Conservation (phyloP, 306 rosid genomes). For the Adenanthera pavonina region DNA sequence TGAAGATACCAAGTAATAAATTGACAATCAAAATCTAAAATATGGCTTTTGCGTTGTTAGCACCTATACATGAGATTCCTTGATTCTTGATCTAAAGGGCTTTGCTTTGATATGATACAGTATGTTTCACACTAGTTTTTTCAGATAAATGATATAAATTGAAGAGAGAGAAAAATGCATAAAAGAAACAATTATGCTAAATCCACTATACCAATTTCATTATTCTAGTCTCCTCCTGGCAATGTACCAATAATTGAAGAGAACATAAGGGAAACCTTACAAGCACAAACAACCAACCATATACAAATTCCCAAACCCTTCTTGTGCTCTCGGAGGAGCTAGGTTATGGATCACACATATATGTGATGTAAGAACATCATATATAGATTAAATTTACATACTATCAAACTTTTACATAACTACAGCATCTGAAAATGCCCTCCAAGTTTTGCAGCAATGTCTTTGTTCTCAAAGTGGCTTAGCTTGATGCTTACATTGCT, state of each 20-base stretch:
- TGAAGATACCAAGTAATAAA: no score
- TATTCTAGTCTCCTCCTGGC: slow-evolving; percentile 43
- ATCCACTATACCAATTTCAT: slow-evolving; percentile 40
- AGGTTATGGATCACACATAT: slow-evolving; percentile 40
- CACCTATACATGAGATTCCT: not conserved
- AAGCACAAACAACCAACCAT: slow-evolving; percentile 48
- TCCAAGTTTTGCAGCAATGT: slow-evolving; percentile 22
- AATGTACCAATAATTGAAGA: slow-evolving; percentile 28
- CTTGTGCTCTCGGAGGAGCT: slow-evolving; percentile 36
- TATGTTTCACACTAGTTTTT: not conserved
- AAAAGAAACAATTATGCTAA: slow-evolving; percentile 8
- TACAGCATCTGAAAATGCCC: slow-evolving; percentile 5
- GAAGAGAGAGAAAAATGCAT: not conserved
- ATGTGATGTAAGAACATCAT: slow-evolving; percentile 24
- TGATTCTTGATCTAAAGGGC: not conserved
- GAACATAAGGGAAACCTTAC: slow-evolving; percentile 39
- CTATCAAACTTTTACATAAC: slow-evolving; percentile 40
- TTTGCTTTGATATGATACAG: not conserved
- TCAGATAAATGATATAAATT: not conserved
- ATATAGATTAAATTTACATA: slow-evolving; percentile 35
- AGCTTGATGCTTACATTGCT: slow-evolving; percentile 57
- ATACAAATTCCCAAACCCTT: slow-evolving; percentile 50
- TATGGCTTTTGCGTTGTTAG: not conserved
- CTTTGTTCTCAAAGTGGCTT: slow-evolving; percentile 48
- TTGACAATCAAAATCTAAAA: no score